These are phyloP conservation scores for Malassezia slooffiae DNA, from an alignment of 1,284 basidiomycete species.

Conservation along the genomic window DNA sequence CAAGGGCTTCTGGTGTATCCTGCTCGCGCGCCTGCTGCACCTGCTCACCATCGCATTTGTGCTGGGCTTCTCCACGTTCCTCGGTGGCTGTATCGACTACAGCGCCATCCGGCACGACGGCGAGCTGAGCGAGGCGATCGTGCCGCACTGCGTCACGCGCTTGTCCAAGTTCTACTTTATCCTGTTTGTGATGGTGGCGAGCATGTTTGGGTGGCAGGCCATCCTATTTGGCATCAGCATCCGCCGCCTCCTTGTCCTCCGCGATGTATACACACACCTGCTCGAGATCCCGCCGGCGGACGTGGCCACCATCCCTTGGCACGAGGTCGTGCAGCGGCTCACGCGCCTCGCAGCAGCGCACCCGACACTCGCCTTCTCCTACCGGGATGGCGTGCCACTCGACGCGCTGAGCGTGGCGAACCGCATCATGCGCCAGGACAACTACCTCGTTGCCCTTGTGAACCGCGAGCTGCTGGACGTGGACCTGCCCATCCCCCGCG, in stretches of 20 bases:
- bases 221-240: conserved; percentile 52
- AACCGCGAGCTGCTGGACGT: no score
- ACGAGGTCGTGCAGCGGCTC: conserved; percentile 80
- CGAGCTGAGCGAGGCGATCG: conserved; percentile 32
- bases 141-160: conserved; percentile 52
- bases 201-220: conserved; percentile 59
- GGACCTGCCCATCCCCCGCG: no score
- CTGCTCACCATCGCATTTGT: conserved; percentile 93
- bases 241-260: conserved; percentile 74
- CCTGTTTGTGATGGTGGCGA: conserved; percentile 57
- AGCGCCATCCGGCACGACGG: conserved; percentile 52
- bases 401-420: conserved; percentile 48
- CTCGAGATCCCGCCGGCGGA: conserved; percentile 67
- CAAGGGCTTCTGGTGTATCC: conserved; percentile 89
- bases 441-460: no score
- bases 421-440: no score
- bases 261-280: conserved; percentile 64
- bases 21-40: conserved; percentile 71
- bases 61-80: conserved; percentile 88
- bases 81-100: conserved; percentile 90
- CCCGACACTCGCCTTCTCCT: conserved; percentile 27
- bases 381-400: conserved; percentile 48
- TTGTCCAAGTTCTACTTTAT: conserved; percentile 66
- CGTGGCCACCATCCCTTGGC: conserved; percentile 94
- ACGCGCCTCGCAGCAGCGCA: conserved; percentile 34